phyloP scores from a whole-genome alignment of 2,329 filamentous ascomycete species.

The Xylariaceae sp. region DNA sequence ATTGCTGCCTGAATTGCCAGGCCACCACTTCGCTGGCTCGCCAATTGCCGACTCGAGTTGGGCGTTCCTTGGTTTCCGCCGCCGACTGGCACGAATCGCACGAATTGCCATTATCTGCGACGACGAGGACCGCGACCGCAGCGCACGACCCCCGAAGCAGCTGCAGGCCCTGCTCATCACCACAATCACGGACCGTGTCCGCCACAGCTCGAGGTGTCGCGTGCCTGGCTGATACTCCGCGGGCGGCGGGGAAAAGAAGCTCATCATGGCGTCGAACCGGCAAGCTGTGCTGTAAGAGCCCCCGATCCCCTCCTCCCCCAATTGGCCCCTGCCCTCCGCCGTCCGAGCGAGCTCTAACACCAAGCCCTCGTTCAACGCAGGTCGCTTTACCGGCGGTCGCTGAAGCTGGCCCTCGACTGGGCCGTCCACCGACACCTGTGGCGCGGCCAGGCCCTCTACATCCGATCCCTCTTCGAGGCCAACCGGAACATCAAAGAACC shows the following conservation, averaged over 20 bases:
- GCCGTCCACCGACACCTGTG: constrained; percentile 85
- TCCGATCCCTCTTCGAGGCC: constrained; percentile 88
- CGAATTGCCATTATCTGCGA: too few relatives aligned
- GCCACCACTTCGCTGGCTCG: too few relatives aligned
- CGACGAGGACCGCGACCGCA: not conserved
- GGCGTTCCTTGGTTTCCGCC: too few relatives aligned
- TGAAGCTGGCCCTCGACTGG: constrained; percentile 95
- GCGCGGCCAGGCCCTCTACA: constrained; percentile 94
- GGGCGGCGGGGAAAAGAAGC: constrained; percentile 6
- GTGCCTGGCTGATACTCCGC: not conserved
- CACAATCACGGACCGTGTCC: too few relatives aligned
- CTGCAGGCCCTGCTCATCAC: not conserved
- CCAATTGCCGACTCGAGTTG: too few relatives aligned
- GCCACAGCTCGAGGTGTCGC: not conserved
- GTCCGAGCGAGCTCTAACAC: constrained; percentile 9
- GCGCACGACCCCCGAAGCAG: not conserved
- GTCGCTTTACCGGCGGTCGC: constrained; percentile 80
- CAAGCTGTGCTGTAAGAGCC: constrained; percentile 46
- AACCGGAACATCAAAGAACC: constrained; percentile 81
- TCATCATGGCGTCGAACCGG: constrained; percentile 37
- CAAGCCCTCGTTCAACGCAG: constrained; percentile 31
- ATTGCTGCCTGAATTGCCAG: too few relatives aligned
- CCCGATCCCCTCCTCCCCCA: too few relatives aligned
- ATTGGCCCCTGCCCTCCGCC: constrained; percentile 2
- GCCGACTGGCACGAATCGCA: too few relatives aligned